These are phyloP conservation scores for Creolimax fragrantissima DNA, from an alignment of 78 protist genomes.

Conservation along the genomic window DNA sequence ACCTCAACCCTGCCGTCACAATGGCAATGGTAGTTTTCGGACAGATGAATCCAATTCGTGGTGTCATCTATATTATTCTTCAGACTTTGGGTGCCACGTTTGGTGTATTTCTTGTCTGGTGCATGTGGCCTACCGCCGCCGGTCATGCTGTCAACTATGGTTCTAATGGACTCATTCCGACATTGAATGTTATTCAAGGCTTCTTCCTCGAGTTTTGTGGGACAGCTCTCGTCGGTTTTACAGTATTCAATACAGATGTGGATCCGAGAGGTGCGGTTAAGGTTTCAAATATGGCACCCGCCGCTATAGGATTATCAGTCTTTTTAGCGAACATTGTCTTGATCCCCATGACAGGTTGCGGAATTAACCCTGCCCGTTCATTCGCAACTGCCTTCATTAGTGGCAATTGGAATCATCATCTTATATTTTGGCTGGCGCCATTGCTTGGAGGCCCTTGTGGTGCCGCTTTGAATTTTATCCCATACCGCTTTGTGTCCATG, in stretches of 20 bases:
- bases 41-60: background rate
- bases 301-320: conserved; percentile 22
- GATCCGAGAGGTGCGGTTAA: background rate
- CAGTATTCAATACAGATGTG: background rate
- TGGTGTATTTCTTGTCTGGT: background rate
- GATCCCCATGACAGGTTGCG: conserved; percentile 22
- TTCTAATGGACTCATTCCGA: background rate
- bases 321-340: conserved; percentile 3
- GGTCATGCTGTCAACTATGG: background rate
- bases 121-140: background rate
- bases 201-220: conserved; percentile 7
- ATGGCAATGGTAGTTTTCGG: conserved; percentile 19
- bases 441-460: background rate
- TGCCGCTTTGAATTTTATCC: background rate
- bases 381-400: conserved; percentile 6
- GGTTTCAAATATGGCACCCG: background rate
- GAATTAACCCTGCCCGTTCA: conserved; percentile 26
- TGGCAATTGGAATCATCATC: background rate
- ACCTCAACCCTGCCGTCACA: conserved; percentile 34
- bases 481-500: background rate
- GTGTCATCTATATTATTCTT: background rate
- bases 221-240: conserved; percentile 3
- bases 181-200: background rate
- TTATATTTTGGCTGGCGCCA: background rate
- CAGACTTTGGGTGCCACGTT: background rate